These are phyloP conservation scores for Candida suzukii DNA, from an alignment of 805 yeast genomes.

Conservation along the genomic window DNA sequence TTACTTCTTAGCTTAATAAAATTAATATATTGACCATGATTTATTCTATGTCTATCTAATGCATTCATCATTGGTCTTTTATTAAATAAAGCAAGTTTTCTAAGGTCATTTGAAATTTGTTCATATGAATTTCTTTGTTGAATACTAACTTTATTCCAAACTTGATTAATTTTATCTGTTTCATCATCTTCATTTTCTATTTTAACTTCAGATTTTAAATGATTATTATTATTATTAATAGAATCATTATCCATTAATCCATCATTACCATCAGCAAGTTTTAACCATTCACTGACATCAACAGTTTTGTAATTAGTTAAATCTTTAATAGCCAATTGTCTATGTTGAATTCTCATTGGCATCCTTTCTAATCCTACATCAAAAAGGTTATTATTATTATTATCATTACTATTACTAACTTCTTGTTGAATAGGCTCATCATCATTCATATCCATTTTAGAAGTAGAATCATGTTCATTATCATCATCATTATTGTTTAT, in stretches of 20 bases:
- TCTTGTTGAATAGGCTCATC: too few species aligned
- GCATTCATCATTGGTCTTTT: constrained; percentile 18
- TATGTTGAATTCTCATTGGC: constrained; percentile 22
- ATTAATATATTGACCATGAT: too few species aligned
- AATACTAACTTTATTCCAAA: constrained; percentile 19
- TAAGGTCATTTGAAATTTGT: constrained; percentile 19
- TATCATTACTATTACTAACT: neutral
- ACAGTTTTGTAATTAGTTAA: constrained; percentile 5
- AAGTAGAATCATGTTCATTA: constrained; percentile 2
- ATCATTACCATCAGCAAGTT: constrained; percentile 5
- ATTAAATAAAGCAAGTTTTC: constrained; percentile 20
- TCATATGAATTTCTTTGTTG: constrained; percentile 21
- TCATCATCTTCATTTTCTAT: constrained; percentile 2
- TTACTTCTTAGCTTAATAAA: too few species aligned
- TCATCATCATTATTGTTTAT: neutral
- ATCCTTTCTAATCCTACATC: neutral
- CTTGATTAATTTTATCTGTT: neutral
- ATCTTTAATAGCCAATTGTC: constrained; percentile 20
- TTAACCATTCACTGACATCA: constrained; percentile 18
- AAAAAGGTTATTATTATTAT: neutral
- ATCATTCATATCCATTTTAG: neutral
- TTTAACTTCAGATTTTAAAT: too few species aligned
- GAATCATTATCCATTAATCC: neutral
- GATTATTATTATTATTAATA: too few species aligned
- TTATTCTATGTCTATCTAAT: constrained; percentile 6